A percentile compares a stretch with the other conserved stretches of the same genome.
Evolutionary conservation across 148 eudicot genomes (phyloP).

Genomic region (Vaccinium corymbosum): DNA sequence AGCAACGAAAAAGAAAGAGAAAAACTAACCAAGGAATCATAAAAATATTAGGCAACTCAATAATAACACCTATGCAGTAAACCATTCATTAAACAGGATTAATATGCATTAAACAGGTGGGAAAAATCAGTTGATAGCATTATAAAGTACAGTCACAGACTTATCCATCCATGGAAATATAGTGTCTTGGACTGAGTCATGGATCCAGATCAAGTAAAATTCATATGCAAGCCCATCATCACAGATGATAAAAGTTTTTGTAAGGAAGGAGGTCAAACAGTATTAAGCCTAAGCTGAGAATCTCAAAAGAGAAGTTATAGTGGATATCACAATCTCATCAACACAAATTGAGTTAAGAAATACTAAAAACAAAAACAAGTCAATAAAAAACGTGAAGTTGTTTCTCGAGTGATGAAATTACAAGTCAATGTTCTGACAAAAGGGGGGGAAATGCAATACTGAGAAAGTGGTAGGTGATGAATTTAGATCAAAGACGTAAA

Average conservation of each 20-base stretch:
- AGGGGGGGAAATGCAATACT: neutral
- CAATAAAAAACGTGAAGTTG: neutral
- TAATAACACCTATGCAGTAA: too few relatives aligned
- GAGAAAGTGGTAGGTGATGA: neutral
- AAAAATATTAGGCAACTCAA: neutral
- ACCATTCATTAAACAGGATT: too few relatives aligned
- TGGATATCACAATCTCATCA: neutral
- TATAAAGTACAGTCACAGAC: neutral
- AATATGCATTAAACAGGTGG: neutral
- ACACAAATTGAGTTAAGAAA: neutral
- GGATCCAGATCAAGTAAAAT: conserved; percentile 3
- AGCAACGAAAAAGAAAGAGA: neutral
- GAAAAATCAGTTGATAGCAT: neutral
- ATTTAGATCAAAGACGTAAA: neutral
- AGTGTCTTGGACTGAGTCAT: neutral
- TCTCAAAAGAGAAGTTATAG: neutral
- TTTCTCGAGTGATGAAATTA: neutral
- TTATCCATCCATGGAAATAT: neutral
- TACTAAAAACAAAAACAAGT: neutral
- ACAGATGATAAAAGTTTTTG: neutral
- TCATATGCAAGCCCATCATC: neutral
- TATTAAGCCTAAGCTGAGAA: neutral
- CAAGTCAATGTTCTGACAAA: neutral
- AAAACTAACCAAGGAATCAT: too few relatives aligned
- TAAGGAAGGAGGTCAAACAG: neutral